Conservation (phyloP, 2,329 filamentous ascomycete genomes). For the Dothiorella sarmentorum region DNA sequence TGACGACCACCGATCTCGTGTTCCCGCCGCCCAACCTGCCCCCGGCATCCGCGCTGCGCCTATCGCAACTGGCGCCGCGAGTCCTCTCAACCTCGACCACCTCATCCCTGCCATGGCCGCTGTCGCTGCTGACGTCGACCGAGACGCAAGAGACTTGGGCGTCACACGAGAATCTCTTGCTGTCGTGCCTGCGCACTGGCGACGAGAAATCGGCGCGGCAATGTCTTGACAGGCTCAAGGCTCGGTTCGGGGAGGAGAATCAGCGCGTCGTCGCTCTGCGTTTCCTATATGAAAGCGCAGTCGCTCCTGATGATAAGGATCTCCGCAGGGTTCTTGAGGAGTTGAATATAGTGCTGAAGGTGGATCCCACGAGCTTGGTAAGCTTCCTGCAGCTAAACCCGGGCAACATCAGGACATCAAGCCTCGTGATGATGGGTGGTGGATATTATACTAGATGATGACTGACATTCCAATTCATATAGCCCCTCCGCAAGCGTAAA, state of each 20-base stretch:
- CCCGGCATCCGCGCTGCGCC: slow-evolving; percentile 41
- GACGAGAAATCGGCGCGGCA: slow-evolving; percentile 74
- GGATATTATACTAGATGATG: background rate
- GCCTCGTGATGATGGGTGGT: background rate
- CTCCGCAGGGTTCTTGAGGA: slow-evolving; percentile 68
- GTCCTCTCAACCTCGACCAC: slow-evolving; percentile 38
- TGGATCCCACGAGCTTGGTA: slow-evolving; percentile 77
- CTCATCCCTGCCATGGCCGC: slow-evolving; percentile 47
- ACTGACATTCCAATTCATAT: slow-evolving; percentile 27
- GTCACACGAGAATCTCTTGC: slow-evolving; percentile 79
- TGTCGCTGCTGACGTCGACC: slow-evolving; percentile 48
- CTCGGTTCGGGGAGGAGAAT: slow-evolving; percentile 79
- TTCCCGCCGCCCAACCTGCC: slow-evolving; percentile 39
- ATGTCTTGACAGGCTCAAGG: slow-evolving; percentile 70
- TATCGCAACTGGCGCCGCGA: slow-evolving; percentile 46
- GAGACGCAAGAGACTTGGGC: slow-evolving; percentile 82
- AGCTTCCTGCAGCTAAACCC: slow-evolving; percentile 32
- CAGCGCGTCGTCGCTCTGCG: slow-evolving; percentile 80
- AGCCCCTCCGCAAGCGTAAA: slow-evolving; percentile 83
- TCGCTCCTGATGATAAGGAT: slow-evolving; percentile 63
- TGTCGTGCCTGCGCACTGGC: slow-evolving; percentile 78
- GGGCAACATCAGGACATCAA: background rate
- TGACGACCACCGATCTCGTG: slow-evolving; percentile 34
- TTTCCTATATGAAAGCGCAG: slow-evolving; percentile 81
- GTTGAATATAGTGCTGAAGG: slow-evolving; percentile 71